phyloP scores from a whole-genome alignment of 768 basidiomycete species.

The Cystobasidium onofrii region DNA sequence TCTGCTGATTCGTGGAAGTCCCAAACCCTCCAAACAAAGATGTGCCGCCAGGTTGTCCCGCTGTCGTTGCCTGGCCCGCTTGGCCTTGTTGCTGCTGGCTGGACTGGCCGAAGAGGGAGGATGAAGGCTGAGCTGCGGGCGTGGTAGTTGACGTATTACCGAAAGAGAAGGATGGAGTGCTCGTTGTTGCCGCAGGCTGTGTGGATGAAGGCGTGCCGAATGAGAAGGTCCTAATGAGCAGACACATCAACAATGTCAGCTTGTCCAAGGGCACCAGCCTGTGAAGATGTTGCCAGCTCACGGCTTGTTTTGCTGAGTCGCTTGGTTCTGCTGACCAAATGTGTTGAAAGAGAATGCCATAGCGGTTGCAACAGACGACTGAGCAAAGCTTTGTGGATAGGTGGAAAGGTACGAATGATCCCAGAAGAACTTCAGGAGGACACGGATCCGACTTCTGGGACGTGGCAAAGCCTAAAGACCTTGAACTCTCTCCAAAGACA shows the following conservation, averaged over 20 bases:
- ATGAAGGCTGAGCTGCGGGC: neutral
- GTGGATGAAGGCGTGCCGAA: slow-evolving; percentile 27
- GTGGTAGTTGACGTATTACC: neutral
- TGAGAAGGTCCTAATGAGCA: slow-evolving; percentile 26
- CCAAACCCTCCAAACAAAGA: neutral
- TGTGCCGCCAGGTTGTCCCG: neutral
- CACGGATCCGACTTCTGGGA: too few species aligned
- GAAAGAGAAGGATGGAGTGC: slow-evolving; percentile 29
- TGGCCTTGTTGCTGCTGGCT: slow-evolving; percentile 13
- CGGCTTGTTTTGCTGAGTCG: neutral
- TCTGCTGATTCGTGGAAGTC: neutral
- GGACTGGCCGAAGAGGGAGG: neutral
- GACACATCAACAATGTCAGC: neutral
- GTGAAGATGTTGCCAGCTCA: neutral
- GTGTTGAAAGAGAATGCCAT: neutral
- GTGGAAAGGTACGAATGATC: too few species aligned
- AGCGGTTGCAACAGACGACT: neutral
- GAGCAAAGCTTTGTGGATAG: too few species aligned
- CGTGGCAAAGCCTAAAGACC: too few species aligned
- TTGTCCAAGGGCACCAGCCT: neutral
- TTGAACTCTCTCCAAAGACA: too few species aligned
- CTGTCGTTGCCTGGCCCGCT: neutral
- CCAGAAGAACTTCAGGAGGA: too few species aligned
- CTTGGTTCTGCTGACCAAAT: slow-evolving; percentile 4
- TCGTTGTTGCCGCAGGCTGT: neutral